Evolutionary conservation across 2,329 filamentous ascomycete species (phyloP), one percentile per base, ranked within the genome.

Genomic region (Microsporum audouinii): DNA sequence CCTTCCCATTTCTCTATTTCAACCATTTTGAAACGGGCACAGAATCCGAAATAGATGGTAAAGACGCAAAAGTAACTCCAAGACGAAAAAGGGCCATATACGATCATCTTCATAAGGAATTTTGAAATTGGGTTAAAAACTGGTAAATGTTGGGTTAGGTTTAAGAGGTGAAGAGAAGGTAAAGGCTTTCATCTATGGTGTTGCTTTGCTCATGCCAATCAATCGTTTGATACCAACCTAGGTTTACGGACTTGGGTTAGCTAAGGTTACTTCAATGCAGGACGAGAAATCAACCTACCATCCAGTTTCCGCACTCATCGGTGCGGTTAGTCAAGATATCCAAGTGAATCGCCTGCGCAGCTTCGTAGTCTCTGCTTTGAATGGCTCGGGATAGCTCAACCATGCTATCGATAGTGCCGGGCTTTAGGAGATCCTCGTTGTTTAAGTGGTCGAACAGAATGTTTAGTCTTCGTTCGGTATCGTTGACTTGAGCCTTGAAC

Each of bases 371-470:
- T 77, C 84, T 86, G 60, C 78, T 73, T 67, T 88, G 83, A 60
- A 95, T 74, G 31, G 87, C 84, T 64, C 83, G 77, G 6, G 88
- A 82, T 66, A 82, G 65, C 69, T 78, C 72, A 7, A 71, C 71
- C 71, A 81, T 77, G 61, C 76, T 76, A 45, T 73, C 71, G 31
- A 80, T 65, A 4, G 79, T 96, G 69, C 88, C 86, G 1, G 88
- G 83, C 76, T 88, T 88, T 60, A 97, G 80, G 45, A 96, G 79
- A 70, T 97, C 91, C 70, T 91, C 88, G 66, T 97, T 97, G 80
- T 97, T 99, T 55, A 99, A 80, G 73, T 96, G 91, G 71, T 99
- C 92, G 72, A 96, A 97, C n/a, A 99, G 79, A 57, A 96, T 86
- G 68, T 88, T 89, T 62, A 99, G 81, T 33, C 94, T 86, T 77